Conservation (phyloP, 2,329 filamentous ascomycete genomes). For the Fusarium siculi region DNA sequence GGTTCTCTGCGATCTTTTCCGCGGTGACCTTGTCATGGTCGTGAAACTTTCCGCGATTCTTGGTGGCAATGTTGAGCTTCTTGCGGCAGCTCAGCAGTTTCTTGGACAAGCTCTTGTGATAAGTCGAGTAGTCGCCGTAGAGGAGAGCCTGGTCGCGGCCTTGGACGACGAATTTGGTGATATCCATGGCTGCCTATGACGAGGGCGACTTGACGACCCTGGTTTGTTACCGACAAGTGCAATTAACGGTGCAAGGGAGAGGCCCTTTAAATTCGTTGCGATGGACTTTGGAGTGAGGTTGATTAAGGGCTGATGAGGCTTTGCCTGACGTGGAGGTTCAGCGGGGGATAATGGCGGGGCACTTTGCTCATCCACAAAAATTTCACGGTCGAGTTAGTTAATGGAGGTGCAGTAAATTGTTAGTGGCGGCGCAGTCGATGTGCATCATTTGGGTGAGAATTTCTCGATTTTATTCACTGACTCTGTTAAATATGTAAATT, state of each 20-base stretch:
- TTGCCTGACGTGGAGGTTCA: constrained; percentile 43
- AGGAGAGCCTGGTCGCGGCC: constrained; percentile 86
- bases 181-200: constrained; percentile 72
- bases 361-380: constrained; percentile 34
- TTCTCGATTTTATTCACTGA: not conserved
- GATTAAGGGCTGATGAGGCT: constrained; percentile 38
- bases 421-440: constrained; percentile 20
- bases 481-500: too few relatives aligned
- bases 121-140: constrained; percentile 88
- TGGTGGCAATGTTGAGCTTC: constrained; percentile 85
- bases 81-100: constrained; percentile 85
- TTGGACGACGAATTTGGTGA: constrained; percentile 84
- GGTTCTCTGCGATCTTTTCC: constrained; percentile 77
- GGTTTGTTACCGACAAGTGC: not conserved
- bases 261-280: not conserved
- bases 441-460: not conserved
- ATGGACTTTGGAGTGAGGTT: constrained; percentile 22
- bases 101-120: constrained; percentile 81
- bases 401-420: constrained; percentile 27
- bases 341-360: constrained; percentile 42
- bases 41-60: constrained; percentile 86
- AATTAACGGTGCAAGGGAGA: not conserved
- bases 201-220: not conserved
- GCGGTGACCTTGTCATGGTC: constrained; percentile 76
- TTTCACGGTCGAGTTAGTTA: constrained; percentile 6